A percentile compares a stretch with the other conserved stretches of the same genome.
phyloP scores from a whole-genome alignment of 257 asterid genomes.

The Solanum tarijense region DNA sequence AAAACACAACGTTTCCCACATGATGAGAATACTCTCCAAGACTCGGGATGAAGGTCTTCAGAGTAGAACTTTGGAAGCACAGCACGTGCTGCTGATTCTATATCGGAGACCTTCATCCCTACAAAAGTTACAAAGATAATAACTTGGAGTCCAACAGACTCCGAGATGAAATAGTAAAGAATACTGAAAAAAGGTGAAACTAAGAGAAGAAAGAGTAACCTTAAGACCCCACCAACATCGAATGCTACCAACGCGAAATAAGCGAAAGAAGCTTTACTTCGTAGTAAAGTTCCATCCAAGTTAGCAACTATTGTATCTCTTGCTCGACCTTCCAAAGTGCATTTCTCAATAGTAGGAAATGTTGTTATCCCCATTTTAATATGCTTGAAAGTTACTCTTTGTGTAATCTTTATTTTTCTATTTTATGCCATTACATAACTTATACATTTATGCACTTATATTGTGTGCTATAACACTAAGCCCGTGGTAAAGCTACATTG shows the following conservation, averaged over 20 bases:
- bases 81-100: constrained; percentile 17
- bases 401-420: neutral
- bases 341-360: neutral
- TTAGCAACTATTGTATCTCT: neutral
- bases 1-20: constrained; percentile 19
- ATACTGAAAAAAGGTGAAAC: constrained; percentile 6
- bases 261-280: constrained; percentile 3
- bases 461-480: no score
- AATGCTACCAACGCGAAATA: constrained; percentile 23
- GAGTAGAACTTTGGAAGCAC: constrained; percentile 23
- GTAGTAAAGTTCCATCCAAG: constrained; percentile 15
- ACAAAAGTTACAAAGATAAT: constrained; percentile 15
- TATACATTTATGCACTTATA: no score
- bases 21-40: constrained; percentile 18
- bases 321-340: neutral
- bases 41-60: constrained; percentile 19
- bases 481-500: no score
- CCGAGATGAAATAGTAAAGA: constrained; percentile 3
- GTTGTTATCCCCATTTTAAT: neutral
- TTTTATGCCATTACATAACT: no score
- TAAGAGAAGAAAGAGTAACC: constrained; percentile 15
- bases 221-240: constrained; percentile 18
- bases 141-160: constrained; percentile 6
- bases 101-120: constrained; percentile 7
- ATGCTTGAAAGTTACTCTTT: neutral